phyloP scores from a whole-genome alignment of 2,329 filamentous ascomycete genomes.

The Nemania sp. region DNA sequence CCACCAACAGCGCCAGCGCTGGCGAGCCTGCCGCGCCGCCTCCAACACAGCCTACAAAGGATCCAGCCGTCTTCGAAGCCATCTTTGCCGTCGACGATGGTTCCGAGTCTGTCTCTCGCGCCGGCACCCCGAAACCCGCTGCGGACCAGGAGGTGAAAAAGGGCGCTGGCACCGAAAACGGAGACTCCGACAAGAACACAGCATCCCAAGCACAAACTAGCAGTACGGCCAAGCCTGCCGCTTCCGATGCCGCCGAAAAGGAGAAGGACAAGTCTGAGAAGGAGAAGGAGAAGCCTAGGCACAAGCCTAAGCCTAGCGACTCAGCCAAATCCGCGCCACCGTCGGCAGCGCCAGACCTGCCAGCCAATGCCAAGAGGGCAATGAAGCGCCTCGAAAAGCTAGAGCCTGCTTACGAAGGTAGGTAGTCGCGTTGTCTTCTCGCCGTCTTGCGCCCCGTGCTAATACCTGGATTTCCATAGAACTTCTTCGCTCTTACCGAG shows the following conservation, averaged over 20 bases:
- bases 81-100: constrained; percentile 89
- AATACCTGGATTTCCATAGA: constrained; percentile 53
- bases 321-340: constrained; percentile 22
- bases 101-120: constrained; percentile 68
- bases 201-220: constrained; percentile 14
- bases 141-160: no score
- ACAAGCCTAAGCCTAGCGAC: no score
- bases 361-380: constrained; percentile 73
- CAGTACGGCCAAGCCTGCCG: constrained; percentile 8
- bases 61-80: constrained; percentile 84
- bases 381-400: constrained; percentile 88
- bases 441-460: constrained; percentile 11
- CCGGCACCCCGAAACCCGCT: constrained; percentile 58
- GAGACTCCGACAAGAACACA: constrained; percentile 25
- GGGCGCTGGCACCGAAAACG: constrained; percentile 28
- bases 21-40: constrained; percentile 42
- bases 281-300: no score
- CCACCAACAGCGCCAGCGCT: constrained; percentile 47
- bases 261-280: no score
- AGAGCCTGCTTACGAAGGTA: constrained; percentile 84
- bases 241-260: constrained; percentile 17
- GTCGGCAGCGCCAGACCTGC: constrained; percentile 55
- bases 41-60: constrained; percentile 57
- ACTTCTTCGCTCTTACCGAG: constrained; percentile 85
- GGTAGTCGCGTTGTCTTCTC: constrained; percentile 17